Base-by-base conservation (phyloP, 352 stramenopile genomes). In the Phytophthora megakarya region DNA sequence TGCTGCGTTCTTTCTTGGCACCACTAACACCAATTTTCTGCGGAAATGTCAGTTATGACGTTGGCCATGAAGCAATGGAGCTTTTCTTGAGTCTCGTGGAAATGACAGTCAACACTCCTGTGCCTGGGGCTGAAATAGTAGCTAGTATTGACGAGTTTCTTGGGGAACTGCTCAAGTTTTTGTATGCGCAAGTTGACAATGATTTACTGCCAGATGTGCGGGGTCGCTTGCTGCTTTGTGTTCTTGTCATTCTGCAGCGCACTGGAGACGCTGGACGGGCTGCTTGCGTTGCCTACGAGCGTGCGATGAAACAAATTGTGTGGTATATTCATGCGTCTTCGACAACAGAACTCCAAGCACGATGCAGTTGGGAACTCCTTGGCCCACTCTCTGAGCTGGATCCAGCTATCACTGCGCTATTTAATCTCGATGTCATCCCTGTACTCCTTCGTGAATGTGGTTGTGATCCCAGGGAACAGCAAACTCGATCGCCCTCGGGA, bases 351-450 rank as follows among this genome's bases (percentile, higher is more conserved):
- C 49, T 74, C 6, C 60, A 81, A 39, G 61, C 67, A 3, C 60
- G 62, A 16, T 78, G 77, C 49, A 89, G 78, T 37, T 92, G 75
- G 72, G 77, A 87, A 39, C 54, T 89, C 0, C 56, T 91, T 0
- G 67, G 75, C 1, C 74, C 85, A 32, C 70, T 92, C 8, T 76
- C 70, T 0, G 76, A 86, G 44, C 60, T 88, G 15, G 76, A 89
- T 42, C 65, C 78, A 10, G 76, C 82, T 2, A 84, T 90, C 48
- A 75, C 76, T 5, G 65, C 76, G 1, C 72, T 92, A 12, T 88
- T 89, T 53, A 89, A 89, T 19, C 74, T 90, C 7, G 80, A 89
- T 37, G 80, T 70, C 5, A 74, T 88, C 26, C 66, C 72, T 19
- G 72, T 75, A n/a, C 61, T 92, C 7, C 69, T 92, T 19, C 75